Percentiles rank a stretch among this genome's conserved stretches.
phyloP scores from a whole-genome alignment of 257 asterid species.

The Gentiana straminea region DNA sequence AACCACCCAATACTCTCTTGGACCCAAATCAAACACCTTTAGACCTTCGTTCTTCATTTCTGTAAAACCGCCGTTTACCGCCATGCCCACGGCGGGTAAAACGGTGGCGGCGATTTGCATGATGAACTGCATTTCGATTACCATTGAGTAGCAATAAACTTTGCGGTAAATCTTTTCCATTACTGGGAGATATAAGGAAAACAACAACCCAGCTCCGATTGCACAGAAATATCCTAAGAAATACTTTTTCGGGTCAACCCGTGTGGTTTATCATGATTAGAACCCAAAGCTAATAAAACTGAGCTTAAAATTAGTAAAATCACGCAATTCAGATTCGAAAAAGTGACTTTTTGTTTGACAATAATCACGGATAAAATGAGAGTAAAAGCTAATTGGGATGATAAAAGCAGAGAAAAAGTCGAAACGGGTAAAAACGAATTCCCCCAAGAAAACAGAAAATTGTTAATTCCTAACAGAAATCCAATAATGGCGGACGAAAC shows the following conservation, averaged over 20 bases:
- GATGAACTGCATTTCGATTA: constrained; percentile 66
- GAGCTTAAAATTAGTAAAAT: constrained; percentile 51
- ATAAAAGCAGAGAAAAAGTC: constrained; percentile 40
- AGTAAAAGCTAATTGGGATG: constrained; percentile 46
- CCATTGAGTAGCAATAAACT: constrained; percentile 61
- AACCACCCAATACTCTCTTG: constrained; percentile 38
- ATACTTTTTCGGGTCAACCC: constrained; percentile 29
- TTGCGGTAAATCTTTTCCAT: constrained; percentile 50
- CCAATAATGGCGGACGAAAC: constrained; percentile 26
- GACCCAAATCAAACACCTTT: constrained; percentile 36
- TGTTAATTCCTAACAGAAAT: constrained; percentile 41
- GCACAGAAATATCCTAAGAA: constrained; percentile 42
- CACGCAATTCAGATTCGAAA: constrained; percentile 47
- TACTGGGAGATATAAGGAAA: constrained; percentile 52
- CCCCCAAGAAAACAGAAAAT: constrained; percentile 48
- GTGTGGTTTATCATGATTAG: constrained; percentile 29
- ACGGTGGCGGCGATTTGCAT: constrained; percentile 52
- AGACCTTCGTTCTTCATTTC: constrained; percentile 32
- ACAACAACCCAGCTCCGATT: constrained; percentile 49
- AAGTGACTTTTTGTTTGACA: constrained; percentile 46
- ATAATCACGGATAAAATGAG: constrained; percentile 43
- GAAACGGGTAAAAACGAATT: constrained; percentile 55
- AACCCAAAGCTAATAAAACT: constrained; percentile 31
- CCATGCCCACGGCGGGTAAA: constrained; percentile 36
- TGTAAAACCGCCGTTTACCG: constrained; percentile 27